Conservation (phyloP, 495 filamentous ascomycete genomes). For the Neurospora pannonica region DNA sequence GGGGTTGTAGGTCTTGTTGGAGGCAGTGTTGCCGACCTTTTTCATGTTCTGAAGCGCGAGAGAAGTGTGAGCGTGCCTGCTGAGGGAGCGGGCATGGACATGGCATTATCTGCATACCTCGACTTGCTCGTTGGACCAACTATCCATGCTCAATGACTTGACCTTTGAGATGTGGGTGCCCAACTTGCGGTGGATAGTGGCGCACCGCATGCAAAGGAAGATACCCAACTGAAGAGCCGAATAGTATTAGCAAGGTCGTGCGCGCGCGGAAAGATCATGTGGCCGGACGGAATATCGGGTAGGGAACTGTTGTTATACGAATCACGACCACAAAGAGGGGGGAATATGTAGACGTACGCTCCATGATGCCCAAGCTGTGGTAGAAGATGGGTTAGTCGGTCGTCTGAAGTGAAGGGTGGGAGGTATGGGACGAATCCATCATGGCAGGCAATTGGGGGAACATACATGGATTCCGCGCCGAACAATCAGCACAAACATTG, state of each 20-base stretch:
- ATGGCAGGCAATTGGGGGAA: conserved; percentile 9
- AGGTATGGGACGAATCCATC: not conserved
- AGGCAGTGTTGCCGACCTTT: conserved; percentile 72
- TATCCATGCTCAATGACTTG: conserved; percentile 97
- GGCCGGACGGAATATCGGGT: not conserved
- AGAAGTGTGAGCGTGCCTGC: conserved; percentile 14
- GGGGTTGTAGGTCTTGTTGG: conserved; percentile 84
- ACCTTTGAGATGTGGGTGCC: conserved; percentile 97
- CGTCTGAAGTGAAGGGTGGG: not conserved
- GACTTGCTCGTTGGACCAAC: conserved; percentile 89
- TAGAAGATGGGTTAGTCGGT: conserved; percentile 14
- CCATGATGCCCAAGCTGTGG: conserved; percentile 96
- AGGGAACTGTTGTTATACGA: not conserved
- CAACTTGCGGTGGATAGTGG: conserved; percentile 87
- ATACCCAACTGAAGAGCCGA: conserved; percentile 61
- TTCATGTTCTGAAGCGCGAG: conserved; percentile 65
- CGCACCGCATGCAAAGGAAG: conserved; percentile 97
- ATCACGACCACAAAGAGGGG: not conserved
- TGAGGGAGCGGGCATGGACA: not conserved
- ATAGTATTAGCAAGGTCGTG: conserved; percentile 7
- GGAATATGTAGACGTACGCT: conserved; percentile 56
- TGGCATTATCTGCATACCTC: conserved; percentile 51
- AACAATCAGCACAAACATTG: conserved; percentile 90
- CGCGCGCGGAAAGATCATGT: not conserved
- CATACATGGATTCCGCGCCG: conserved; percentile 83